phyloP scores from a whole-genome alignment of 805 yeast genomes.

The Yarrowia osloensis region DNA sequence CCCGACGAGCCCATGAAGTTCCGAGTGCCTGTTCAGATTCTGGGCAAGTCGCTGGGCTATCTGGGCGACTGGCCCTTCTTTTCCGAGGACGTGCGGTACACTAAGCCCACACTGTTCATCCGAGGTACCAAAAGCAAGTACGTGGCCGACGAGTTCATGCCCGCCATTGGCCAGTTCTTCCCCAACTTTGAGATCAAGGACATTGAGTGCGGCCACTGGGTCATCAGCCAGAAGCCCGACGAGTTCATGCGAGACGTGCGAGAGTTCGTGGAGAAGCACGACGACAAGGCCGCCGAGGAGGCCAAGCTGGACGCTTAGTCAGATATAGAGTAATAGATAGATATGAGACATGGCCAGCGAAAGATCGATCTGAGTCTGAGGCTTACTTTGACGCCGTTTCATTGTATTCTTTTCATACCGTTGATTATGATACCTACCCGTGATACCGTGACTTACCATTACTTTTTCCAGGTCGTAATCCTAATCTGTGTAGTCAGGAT shows the following conservation, averaged over 20 bases:
- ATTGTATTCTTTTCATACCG: too few relatives aligned
- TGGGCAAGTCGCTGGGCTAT: slow-evolving; percentile 59
- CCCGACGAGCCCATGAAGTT: slow-evolving; percentile 45
- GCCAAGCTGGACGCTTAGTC: neutral
- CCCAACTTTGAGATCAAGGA: slow-evolving; percentile 76
- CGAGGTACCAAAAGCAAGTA: slow-evolving; percentile 76
- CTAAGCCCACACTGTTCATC: slow-evolving; percentile 74
- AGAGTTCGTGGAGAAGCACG: slow-evolving; percentile 22
- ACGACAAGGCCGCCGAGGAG: slow-evolving; percentile 20
- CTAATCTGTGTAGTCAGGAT: too few relatives aligned
- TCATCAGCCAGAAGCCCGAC: slow-evolving; percentile 25
- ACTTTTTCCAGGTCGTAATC: too few relatives aligned
- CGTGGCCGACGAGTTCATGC: slow-evolving; percentile 78
- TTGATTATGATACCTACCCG: too few relatives aligned
- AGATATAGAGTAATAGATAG: neutral
- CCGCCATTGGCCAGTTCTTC: slow-evolving; percentile 71
- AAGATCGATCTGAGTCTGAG: too few relatives aligned
- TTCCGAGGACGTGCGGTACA: slow-evolving; percentile 54
- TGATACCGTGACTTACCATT: too few relatives aligned
- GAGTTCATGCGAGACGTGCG: slow-evolving; percentile 25
- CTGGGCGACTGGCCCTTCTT: slow-evolving; percentile 79
- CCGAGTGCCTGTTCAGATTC: slow-evolving; percentile 69
- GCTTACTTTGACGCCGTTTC: too few relatives aligned
- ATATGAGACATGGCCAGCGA: too few relatives aligned
- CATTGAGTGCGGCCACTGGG: slow-evolving; percentile 88